Base-by-base conservation (phyloP, 805 yeast species). In the Tetrapisispora taiwanensis region DNA sequence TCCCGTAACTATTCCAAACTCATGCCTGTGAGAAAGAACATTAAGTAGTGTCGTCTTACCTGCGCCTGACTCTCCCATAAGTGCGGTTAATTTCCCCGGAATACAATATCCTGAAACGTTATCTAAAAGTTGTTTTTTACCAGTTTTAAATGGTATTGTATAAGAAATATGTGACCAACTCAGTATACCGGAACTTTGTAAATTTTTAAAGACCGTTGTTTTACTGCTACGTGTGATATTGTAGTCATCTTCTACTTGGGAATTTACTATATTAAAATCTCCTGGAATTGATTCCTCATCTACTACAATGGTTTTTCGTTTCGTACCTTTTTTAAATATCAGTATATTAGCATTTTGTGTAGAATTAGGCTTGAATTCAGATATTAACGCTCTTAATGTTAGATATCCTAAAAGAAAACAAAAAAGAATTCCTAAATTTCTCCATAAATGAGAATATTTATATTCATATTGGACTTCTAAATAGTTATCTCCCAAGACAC, bases 41-140 rank as follows among this genome's bases (percentile, higher is more conserved):
- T 81, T 81, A 48, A 80, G 68, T 48, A 80, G 63, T 3, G 87
- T 81, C 15, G 87, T 81, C 57, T 80, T 80, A 67, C 87, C 87
- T 44, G 87, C 87, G 61, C 86, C 86, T 40, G 85, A 76, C 24
- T 79, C 79, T 51, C 85, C 84, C 81, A 77, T 75, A 43, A 77
- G 59, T 1, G 89, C 89, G 37, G 87, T 82, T 58, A 82, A 63
- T 38, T 84, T 79, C 49, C 87, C 87, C 4, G 87, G 87, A 53
- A 76, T 75, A 42, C 81, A 85, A 77, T 81, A 81, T 35, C 88
- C 89, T 55, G 79, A 81, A 45, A 82, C 82, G 49, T 73, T 70
- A 48, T 70, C 68, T 55, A 81, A 63, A 48, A 81, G 70, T 46
- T 75, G 67, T 54, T 85, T 67, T 32, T 72, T 65, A 45, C 73